Evolutionary conservation across 495 filamentous ascomycete species (phyloP).

Genomic region (Hyaloscypha variabilis): DNA sequence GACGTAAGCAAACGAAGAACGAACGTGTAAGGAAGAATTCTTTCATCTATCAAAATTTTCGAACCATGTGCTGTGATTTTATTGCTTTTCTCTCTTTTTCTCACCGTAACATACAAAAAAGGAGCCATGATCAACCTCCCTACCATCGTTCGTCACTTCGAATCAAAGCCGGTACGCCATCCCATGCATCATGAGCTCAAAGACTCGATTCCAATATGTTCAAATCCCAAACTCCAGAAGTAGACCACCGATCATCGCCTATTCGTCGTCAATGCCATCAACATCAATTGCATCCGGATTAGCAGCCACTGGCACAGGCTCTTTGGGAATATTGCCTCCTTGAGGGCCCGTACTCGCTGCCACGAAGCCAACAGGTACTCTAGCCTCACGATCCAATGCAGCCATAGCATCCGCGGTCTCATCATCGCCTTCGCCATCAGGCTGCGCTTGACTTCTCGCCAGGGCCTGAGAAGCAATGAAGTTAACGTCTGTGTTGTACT

Average conservation of each 20-base stretch:
- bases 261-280: slow-evolving; percentile 51
- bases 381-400: slow-evolving; percentile 83
- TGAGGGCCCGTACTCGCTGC: slow-evolving; percentile 80
- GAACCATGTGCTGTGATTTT: not conserved
- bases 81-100: not conserved
- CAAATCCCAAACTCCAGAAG: slow-evolving; percentile 15
- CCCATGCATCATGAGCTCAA: slow-evolving; percentile 2
- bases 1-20: not conserved
- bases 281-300: slow-evolving; percentile 94
- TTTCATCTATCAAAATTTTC: not conserved
- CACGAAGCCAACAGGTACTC: slow-evolving; percentile 90
- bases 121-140: not conserved
- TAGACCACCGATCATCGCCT: slow-evolving; percentile 4
- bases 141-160: not conserved
- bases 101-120: not conserved
- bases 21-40: not conserved
- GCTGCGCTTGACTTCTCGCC: slow-evolving; percentile 71
- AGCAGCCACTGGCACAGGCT: slow-evolving; percentile 45
- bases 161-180: not conserved
- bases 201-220: not conserved
- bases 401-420: slow-evolving; percentile 82
- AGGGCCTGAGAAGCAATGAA: slow-evolving; percentile 97
- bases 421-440: slow-evolving; percentile 43
- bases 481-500: slow-evolving; percentile 98
- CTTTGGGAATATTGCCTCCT: slow-evolving; percentile 61